Evolutionary conservation across 176 grass and related monocot genomes (phyloP).

Genomic region (Canna indica): DNA sequence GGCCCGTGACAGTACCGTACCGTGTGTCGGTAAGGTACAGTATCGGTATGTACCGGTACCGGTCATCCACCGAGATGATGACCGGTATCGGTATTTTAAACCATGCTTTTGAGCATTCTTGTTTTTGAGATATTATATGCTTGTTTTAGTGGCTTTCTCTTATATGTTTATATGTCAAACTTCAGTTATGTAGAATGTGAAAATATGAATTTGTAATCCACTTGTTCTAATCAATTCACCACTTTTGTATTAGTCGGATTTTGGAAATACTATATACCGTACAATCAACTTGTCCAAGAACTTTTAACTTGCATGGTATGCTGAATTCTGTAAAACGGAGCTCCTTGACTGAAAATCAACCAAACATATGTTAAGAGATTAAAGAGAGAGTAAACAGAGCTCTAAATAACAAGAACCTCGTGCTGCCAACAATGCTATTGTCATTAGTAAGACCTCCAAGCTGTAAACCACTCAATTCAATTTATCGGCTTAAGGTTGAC

Average conservation of each 20-base stretch:
- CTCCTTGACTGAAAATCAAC: neutral
- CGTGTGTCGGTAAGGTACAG: too few species aligned
- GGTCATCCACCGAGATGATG: too few species aligned
- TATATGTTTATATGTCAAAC: neutral
- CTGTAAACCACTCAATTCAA: neutral
- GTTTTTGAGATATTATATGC: neutral
- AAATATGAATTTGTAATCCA: neutral
- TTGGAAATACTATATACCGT: neutral
- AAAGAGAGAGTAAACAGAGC: too few species aligned
- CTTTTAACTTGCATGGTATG: neutral
- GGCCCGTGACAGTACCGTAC: too few species aligned
- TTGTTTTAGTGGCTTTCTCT: neutral
- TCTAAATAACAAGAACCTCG: too few species aligned
- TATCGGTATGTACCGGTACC: too few species aligned
- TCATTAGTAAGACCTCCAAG: neutral
- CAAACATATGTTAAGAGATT: neutral
- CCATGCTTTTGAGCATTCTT: neutral
- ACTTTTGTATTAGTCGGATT: neutral
- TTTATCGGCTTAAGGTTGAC: neutral
- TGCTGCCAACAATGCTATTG: neutral
- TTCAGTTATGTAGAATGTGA: neutral
- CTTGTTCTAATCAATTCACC: neutral
- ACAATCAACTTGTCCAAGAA: neutral
- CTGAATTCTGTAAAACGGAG: neutral
- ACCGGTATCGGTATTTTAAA: too few species aligned